Conservation (phyloP, 2,329 filamentous ascomycete genomes). For the Penicillium sp. region DNA sequence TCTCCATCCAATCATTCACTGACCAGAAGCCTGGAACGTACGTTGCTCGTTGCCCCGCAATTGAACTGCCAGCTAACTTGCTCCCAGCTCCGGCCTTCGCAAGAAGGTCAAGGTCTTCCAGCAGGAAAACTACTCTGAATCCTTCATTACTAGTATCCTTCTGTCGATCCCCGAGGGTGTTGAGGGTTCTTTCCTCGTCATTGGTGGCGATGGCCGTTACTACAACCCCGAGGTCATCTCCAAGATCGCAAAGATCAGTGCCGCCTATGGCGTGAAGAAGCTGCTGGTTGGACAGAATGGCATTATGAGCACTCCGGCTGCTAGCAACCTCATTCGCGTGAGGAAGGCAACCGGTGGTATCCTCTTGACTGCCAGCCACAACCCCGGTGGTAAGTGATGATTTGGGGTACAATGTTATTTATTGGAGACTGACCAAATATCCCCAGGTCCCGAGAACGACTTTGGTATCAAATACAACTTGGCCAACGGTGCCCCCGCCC, state of each 20-base stretch:
- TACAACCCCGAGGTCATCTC: constrained; percentile 97
- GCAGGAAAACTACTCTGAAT: constrained; percentile 89
- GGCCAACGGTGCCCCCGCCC: constrained; percentile 89
- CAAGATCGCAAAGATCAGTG: constrained; percentile 93
- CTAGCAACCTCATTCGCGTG: constrained; percentile 93
- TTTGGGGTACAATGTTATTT: background rate
- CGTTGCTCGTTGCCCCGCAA: constrained; percentile 45
- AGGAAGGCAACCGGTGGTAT: constrained; percentile 95
- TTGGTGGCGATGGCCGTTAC: constrained; percentile 94
- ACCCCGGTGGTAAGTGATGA: constrained; percentile 78
- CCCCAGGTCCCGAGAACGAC: constrained; percentile 79
- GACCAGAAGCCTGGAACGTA: constrained; percentile 99
- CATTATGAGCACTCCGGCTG: constrained; percentile 93
- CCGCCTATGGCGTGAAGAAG: constrained; percentile 98
- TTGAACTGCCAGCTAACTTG: constrained; percentile 15
- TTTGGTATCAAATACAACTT: constrained; percentile 99
- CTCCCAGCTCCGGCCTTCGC: constrained; percentile 81
- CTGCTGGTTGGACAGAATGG: constrained; percentile 92
- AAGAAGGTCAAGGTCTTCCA: constrained; percentile 99
- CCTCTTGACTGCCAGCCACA: constrained; percentile 94
- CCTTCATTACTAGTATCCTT: constrained; percentile 90
- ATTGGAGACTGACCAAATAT: background rate
- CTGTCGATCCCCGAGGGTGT: constrained; percentile 94
- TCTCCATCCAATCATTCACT: constrained; percentile 77
- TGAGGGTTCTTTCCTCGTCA: constrained; percentile 84